Conservation (phyloP, 2,329 filamentous ascomycete species). For the Stylonectria norvegica region DNA sequence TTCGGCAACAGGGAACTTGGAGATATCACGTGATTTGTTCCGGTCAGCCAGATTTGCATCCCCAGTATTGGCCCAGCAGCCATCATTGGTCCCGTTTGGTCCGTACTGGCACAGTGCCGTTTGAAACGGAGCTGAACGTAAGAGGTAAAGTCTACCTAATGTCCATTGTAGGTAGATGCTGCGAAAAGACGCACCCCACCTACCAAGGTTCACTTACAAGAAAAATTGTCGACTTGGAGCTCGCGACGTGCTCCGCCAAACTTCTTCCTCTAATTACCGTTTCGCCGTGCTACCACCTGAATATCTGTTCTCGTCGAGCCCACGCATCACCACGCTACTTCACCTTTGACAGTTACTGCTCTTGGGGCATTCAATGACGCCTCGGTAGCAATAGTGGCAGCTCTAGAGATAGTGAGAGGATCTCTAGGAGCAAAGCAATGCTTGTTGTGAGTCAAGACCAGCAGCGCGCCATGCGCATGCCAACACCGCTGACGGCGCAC, state of each 20-base stretch:
- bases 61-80: conserved; percentile 24
- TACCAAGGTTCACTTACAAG: conserved; percentile 25
- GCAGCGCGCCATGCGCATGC: conserved; percentile 16
- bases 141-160: too few species aligned
- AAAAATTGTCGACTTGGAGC: conserved; percentile 24
- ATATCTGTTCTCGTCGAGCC: background rate
- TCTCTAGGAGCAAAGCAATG: conserved; percentile 69
- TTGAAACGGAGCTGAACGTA: too few species aligned
- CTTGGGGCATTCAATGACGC: conserved; percentile 50
- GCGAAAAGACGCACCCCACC: conserved; percentile 22
- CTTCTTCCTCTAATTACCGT: conserved; percentile 13
- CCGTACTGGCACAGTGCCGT: too few species aligned
- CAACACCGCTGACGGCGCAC: conserved; percentile 21
- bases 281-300: conserved; percentile 1
- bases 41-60: conserved; percentile 29
- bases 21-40: conserved; percentile 35
- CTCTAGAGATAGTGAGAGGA: conserved; percentile 76
- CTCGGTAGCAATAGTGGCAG: conserved; percentile 66
- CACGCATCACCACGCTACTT: conserved; percentile 3
- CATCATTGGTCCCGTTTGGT: too few species aligned
- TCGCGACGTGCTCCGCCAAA: conserved; percentile 17
- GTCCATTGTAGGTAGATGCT: background rate
- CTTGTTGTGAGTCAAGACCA: conserved; percentile 45
- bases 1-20: conserved; percentile 34
- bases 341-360: conserved; percentile 8